These are phyloP conservation scores for Neurospora africana DNA, from an alignment of 495 filamentous ascomycete species.

Conservation along the genomic window DNA sequence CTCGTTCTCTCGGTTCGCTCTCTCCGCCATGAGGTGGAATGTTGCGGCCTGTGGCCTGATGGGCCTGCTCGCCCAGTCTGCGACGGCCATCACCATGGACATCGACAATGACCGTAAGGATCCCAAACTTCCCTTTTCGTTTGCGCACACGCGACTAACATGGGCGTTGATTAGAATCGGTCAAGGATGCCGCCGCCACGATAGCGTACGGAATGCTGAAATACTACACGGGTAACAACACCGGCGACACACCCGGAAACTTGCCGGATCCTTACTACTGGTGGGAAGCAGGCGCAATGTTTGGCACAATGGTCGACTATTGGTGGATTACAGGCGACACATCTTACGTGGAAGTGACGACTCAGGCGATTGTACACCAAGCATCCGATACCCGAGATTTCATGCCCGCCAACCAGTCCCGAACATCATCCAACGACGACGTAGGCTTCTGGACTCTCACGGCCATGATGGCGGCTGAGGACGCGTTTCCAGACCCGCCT, in stretches of 20 bases:
- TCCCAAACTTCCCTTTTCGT: background rate
- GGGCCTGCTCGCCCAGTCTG: slow-evolving; percentile 15
- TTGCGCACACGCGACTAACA: slow-evolving; percentile 1
- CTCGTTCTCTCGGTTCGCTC: background rate
- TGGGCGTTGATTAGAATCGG: slow-evolving; percentile 19
- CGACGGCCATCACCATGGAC: slow-evolving; percentile 17
- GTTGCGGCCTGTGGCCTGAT: slow-evolving; percentile 6
- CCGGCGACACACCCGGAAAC: slow-evolving; percentile 62
- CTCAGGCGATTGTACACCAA: slow-evolving; percentile 61
- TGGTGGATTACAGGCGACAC: slow-evolving; percentile 71
- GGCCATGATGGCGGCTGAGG: slow-evolving; percentile 72
- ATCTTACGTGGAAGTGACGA: slow-evolving; percentile 59
- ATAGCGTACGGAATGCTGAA: slow-evolving; percentile 36
- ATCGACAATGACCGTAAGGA: slow-evolving; percentile 18
- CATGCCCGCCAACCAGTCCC: slow-evolving; percentile 74
- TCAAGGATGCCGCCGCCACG: slow-evolving; percentile 34
- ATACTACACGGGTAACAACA: slow-evolving; percentile 61
- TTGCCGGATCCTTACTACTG: slow-evolving; percentile 66
- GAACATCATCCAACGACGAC: slow-evolving; percentile 71
- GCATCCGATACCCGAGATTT: slow-evolving; percentile 55
- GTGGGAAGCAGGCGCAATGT: slow-evolving; percentile 75
- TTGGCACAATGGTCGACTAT: slow-evolving; percentile 70
- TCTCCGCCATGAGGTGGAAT: slow-evolving; percentile 16
- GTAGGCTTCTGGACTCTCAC: slow-evolving; percentile 81
- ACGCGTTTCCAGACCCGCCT: slow-evolving; percentile 59